Conservation (phyloP, 805 yeast species). For the Tetrapisispora phaffii region DNA sequence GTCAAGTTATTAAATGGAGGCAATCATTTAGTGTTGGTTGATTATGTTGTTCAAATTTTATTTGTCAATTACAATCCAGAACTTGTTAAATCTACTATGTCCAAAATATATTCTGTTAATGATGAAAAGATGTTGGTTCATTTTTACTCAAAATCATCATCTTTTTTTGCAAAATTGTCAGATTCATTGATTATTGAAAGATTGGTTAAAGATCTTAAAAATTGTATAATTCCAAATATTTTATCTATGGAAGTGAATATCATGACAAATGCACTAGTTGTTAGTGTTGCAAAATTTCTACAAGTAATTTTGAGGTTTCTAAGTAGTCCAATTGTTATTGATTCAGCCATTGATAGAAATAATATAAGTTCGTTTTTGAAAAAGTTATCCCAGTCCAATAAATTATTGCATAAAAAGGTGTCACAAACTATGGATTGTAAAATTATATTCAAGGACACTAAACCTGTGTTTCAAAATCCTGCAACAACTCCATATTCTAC, state of each 20-base stretch:
- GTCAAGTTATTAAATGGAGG: constrained; percentile 15
- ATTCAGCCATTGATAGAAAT: constrained; percentile 12
- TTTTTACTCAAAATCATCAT: constrained; percentile 22
- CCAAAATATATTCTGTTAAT: constrained; percentile 14
- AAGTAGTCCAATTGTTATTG: constrained; percentile 8
- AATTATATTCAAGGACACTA: constrained; percentile 13
- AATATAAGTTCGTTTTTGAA: constrained; percentile 10
- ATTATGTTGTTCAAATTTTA: constrained; percentile 22
- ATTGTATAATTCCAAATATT: constrained; percentile 19
- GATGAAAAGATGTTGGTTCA: constrained; percentile 15
- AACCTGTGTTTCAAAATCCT: constrained; percentile 6
- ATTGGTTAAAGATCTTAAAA: constrained; percentile 17
- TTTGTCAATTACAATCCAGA: constrained; percentile 25
- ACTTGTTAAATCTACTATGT: constrained; percentile 17
- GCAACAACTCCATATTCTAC: constrained; percentile 10
- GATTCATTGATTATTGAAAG: constrained; percentile 26
- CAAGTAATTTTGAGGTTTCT: constrained; percentile 14
- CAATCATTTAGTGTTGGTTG: constrained; percentile 15
- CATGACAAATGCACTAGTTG: constrained; percentile 13
- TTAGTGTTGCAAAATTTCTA: constrained; percentile 22
- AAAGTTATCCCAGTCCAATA: constrained; percentile 18
- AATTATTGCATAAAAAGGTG: constrained; percentile 17
- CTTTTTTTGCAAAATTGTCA: constrained; percentile 18
- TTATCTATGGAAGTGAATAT: constrained; percentile 8
- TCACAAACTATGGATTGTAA: constrained; percentile 16